Evolutionary conservation across 2,329 filamentous ascomycete species (phyloP).

Genomic region (Cladosporium sp.): DNA sequence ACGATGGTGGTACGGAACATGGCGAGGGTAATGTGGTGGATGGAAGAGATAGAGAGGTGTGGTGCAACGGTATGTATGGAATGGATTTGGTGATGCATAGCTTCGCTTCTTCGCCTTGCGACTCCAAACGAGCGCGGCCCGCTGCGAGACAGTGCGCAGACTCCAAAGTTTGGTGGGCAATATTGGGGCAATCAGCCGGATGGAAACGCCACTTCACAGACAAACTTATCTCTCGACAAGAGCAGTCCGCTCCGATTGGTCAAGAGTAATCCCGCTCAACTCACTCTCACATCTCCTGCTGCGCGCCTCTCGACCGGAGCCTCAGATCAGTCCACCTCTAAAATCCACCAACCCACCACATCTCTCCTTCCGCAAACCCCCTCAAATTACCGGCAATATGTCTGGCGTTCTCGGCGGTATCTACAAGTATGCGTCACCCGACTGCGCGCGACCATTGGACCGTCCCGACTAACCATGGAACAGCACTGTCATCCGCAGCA

Average conservation of each 20-base stretch:
- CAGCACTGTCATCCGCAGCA: constrained; percentile 80
- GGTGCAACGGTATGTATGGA: constrained; percentile 6
- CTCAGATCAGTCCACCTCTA: not conserved
- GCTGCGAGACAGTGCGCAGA: too few relatives aligned
- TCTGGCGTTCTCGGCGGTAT: constrained; percentile 53
- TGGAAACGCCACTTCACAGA: too few relatives aligned
- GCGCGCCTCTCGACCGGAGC: constrained; percentile 6
- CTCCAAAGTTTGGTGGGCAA: too few relatives aligned
- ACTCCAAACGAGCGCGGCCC: too few relatives aligned
- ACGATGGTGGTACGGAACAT: constrained; percentile 91
- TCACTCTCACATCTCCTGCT: constrained; percentile 1
- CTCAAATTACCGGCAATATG: constrained; percentile 46
- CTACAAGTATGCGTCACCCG: constrained; percentile 43
- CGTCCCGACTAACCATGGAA: constrained; percentile 24
- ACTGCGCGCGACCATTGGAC: not conserved
- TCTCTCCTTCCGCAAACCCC: not conserved
- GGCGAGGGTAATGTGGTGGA: constrained; percentile 32
- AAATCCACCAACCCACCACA: not conserved
- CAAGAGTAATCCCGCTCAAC: too few relatives aligned
- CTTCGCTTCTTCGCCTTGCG: not conserved
- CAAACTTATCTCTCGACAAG: too few relatives aligned
- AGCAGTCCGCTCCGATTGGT: too few relatives aligned
- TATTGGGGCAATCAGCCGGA: too few relatives aligned
- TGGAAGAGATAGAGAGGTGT: constrained; percentile 7
- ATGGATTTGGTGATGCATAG: constrained; percentile 13